phyloP scores from a whole-genome alignment of 306 rosid species.

The Herpetospermum pedunculosum region DNA sequence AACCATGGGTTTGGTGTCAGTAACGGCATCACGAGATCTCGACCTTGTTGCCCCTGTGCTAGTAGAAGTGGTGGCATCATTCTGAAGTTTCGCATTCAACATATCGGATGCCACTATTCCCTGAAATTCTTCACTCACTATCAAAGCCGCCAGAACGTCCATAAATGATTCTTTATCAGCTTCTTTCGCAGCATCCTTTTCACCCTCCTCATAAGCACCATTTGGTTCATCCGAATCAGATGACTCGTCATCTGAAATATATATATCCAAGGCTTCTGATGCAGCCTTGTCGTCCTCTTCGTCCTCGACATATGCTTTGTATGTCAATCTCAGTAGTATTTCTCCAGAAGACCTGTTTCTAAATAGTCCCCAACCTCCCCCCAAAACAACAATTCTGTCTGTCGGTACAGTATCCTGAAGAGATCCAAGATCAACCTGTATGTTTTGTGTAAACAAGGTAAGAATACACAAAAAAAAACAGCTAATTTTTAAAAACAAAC shows the following conservation, averaged over 20 bases:
- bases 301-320: conserved; percentile 97
- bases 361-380: conserved; percentile 71
- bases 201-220: conserved; percentile 19
- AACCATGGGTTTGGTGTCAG: conserved; percentile 30
- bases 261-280: conserved; percentile 31
- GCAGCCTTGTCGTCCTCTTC: conserved; percentile 78
- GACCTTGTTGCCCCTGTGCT: conserved; percentile 24
- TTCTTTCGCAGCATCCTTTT: conserved; percentile 21
- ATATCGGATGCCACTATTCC: conserved; percentile 91
- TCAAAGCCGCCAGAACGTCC: conserved; percentile 90
- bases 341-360: conserved; percentile 76
- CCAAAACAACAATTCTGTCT: conserved; percentile 72
- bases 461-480: neutral
- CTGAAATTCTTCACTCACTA: conserved; percentile 93
- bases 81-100: conserved; percentile 33
- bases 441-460: neutral
- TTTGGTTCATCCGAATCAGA: conserved; percentile 54
- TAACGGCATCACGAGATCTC: conserved; percentile 24
- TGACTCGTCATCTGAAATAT: conserved; percentile 70
- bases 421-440: conserved; percentile 26
- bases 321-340: conserved; percentile 79
- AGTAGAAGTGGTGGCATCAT: conserved; percentile 26
- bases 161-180: conserved; percentile 71
- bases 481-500: no score
- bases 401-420: conserved; percentile 97